Conservation (phyloP, 2,329 filamentous ascomycete genomes). For the Aotearoamyces nothofagi region DNA sequence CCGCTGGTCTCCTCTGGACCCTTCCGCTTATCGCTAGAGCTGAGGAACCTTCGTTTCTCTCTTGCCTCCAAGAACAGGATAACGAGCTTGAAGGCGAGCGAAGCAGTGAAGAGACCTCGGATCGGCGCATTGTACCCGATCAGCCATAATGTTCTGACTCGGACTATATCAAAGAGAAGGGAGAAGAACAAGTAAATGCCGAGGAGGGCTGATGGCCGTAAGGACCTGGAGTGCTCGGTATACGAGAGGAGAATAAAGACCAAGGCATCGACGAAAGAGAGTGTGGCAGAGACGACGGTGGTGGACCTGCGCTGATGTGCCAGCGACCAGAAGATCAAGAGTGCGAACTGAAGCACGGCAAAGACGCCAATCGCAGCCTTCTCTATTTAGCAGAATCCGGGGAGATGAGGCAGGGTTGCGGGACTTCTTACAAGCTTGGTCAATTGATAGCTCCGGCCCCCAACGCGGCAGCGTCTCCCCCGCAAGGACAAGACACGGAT, state of each 20-base stretch:
- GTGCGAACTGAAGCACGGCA: background rate
- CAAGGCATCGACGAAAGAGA: constrained; percentile 19
- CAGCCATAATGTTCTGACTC: constrained; percentile 28
- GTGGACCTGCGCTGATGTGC: constrained; percentile 13
- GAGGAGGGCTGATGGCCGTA: constrained; percentile 27
- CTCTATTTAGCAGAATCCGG: too few relatives aligned
- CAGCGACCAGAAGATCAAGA: constrained; percentile 1
- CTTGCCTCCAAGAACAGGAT: constrained; percentile 24
- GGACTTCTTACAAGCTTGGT: constrained; percentile 2
- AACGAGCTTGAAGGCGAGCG: constrained; percentile 14
- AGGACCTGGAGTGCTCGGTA: constrained; percentile 20
- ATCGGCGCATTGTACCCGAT: constrained; percentile 13
- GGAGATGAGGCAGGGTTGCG: too few relatives aligned
- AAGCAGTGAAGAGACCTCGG: constrained; percentile 15
- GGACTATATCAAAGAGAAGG: constrained; percentile 27
- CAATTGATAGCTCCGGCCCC: constrained; percentile 1
- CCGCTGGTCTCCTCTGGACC: constrained; percentile 20
- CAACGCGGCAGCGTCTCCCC: background rate
- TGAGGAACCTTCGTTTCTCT: constrained; percentile 18
- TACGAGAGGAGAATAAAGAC: constrained; percentile 20
- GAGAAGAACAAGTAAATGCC: constrained; percentile 26
- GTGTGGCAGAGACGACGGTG: constrained; percentile 16
- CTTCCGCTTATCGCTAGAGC: constrained; percentile 4
- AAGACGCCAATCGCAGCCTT: background rate
- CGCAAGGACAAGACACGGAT: constrained; percentile 1